Conservation (phyloP, 2,329 filamentous ascomycete species). For the Metarhizium robertsii region DNA sequence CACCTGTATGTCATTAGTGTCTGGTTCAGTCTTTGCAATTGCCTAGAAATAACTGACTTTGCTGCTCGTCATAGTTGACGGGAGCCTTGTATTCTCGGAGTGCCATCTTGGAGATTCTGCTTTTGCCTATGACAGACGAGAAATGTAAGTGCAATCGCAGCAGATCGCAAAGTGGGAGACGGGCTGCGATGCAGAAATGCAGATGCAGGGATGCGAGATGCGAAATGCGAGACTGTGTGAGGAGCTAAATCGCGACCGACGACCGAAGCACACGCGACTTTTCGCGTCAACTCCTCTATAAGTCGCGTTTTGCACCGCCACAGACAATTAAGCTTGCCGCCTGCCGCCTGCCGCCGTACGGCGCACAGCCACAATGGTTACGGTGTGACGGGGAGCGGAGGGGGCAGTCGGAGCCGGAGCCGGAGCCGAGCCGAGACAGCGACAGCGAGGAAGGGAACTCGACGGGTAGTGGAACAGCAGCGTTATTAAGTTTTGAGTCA, state of each 20-base stretch:
- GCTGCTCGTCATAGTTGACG: conserved; percentile 82
- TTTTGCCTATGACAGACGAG: neutral
- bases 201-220: conserved; percentile 8
- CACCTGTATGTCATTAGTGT: conserved; percentile 36
- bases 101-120: conserved; percentile 53
- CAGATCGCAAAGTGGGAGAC: conserved; percentile 12
- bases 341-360: neutral
- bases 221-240: neutral
- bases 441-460: no score
- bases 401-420: no score
- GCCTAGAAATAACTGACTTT: conserved; percentile 44
- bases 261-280: conserved; percentile 18
- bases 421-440: no score
- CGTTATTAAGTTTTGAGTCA: no score
- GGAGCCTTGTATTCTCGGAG: conserved; percentile 69
- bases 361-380: no score
- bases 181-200: neutral
- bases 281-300: conserved; percentile 18
- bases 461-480: no score
- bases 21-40: neutral
- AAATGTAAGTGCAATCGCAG: neutral
- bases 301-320: conserved; percentile 16
- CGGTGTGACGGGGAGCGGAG: neutral
- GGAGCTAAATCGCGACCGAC: neutral
- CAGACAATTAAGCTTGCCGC: conserved; percentile 8